A percentile compares a stretch with the other conserved stretches of the same genome.
Evolutionary conservation across 129 eudicot species (phyloP).

Genomic region (Flaveria trinervia): DNA sequence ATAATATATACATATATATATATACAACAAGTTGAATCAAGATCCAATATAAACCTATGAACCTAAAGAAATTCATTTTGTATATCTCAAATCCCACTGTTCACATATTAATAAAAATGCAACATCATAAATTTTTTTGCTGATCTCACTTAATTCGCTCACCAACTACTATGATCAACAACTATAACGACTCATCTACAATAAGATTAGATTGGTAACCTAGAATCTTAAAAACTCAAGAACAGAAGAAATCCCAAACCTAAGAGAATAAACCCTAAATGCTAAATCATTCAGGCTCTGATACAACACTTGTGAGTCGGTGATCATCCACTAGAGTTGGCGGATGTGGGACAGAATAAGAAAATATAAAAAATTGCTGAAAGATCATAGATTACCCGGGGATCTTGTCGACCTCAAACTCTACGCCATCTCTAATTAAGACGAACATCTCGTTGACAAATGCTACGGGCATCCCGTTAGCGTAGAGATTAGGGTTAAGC

Average conservation of each 20-base stretch:
- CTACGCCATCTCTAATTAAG: conserved; percentile 89
- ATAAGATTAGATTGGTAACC: neutral
- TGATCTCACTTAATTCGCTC: neutral
- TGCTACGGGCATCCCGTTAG: conserved; percentile 88
- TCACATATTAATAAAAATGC: neutral
- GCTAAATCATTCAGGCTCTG: neutral
- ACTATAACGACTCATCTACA: neutral
- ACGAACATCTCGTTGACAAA: conserved; percentile 86
- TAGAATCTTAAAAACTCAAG: neutral
- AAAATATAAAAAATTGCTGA: neutral
- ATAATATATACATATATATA: no score
- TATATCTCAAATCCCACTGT: neutral
- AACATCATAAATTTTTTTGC: neutral
- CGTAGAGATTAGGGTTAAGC: conserved; percentile 74
- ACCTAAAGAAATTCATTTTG: neutral
- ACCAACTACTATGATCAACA: conserved; percentile 8
- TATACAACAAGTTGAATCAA: no score
- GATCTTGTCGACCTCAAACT: conserved; percentile 89
- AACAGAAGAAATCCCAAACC: conserved; percentile 21
- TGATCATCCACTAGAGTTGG: neutral
- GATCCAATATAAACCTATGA: neutral
- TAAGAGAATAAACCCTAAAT: conserved; percentile 18
- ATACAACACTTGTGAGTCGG: neutral
- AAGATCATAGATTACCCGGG: conserved; percentile 50
- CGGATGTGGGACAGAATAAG: neutral